Evolutionary conservation across 148 eudicot genomes (phyloP).

Genomic region (Cornus kousa): DNA sequence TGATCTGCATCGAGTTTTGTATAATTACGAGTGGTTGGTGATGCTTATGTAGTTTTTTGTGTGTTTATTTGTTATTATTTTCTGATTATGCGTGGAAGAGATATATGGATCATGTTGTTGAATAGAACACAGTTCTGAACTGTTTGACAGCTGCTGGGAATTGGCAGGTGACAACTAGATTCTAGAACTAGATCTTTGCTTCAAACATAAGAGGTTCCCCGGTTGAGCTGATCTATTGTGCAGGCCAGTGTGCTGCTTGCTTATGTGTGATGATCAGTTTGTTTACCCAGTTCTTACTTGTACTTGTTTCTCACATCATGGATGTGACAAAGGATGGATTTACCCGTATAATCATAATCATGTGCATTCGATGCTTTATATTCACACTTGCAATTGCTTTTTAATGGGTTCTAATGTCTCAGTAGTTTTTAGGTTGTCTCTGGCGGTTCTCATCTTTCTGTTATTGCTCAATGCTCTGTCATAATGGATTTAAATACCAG

Average conservation of each 20-base stretch:
- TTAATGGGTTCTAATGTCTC: no score
- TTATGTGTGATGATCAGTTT: background rate
- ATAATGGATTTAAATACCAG: background rate
- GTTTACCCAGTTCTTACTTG: background rate
- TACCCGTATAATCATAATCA: background rate
- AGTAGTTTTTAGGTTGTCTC: background rate
- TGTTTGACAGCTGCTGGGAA: conserved; percentile 6
- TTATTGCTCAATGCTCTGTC: background rate
- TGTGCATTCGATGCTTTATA: background rate
- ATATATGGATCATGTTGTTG: background rate
- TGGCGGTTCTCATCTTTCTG: background rate
- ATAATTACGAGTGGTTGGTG: background rate
- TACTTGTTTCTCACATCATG: background rate
- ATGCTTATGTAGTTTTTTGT: background rate
- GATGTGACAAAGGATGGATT: background rate
- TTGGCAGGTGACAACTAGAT: background rate
- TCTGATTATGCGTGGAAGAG: background rate
- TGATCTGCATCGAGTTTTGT: background rate
- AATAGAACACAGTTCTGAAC: background rate
- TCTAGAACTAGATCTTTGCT: background rate
- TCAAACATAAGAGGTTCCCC: background rate
- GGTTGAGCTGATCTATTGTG: background rate
- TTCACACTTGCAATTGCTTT: background rate
- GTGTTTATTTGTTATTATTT: no score
- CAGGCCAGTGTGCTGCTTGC: background rate